Evolutionary conservation across 192 early-diverging fungal species (phyloP).

Genomic region (Coemansia sp.): DNA sequence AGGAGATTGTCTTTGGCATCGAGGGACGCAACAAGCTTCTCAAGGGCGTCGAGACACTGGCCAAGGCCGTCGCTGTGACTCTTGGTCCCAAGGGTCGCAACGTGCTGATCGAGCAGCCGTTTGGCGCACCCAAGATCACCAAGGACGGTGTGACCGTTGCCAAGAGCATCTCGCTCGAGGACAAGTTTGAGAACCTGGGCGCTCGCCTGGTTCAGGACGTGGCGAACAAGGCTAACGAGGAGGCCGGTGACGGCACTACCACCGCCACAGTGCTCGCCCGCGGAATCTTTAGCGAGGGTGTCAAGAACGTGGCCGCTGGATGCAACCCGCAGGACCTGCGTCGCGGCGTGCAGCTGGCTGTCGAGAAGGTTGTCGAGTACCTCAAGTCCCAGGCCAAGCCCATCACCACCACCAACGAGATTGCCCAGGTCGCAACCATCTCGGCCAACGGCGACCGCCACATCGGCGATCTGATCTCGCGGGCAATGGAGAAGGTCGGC

Average conservation of each 20-base stretch:
- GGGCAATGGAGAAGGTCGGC: slow-evolving; percentile 99
- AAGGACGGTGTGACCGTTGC: slow-evolving; percentile 99
- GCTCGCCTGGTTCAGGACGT: slow-evolving; percentile 98
- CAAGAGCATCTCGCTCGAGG: slow-evolving; percentile 93
- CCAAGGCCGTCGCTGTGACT: slow-evolving; percentile 98
- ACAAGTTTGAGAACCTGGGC: slow-evolving; percentile 99
- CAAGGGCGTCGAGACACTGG: slow-evolving; percentile 93
- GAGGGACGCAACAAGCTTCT: slow-evolving; percentile 91
- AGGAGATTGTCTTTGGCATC: slow-evolving; percentile 96
- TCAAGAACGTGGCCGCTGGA: slow-evolving; percentile 98
- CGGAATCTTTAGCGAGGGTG: slow-evolving; percentile 98
- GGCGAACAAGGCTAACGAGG: slow-evolving; percentile 99
- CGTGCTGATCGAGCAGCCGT: slow-evolving; percentile 97
- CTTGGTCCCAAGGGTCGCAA: slow-evolving; percentile 99
- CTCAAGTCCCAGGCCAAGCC: slow-evolving; percentile 87
- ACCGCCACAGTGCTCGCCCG: slow-evolving; percentile 98
- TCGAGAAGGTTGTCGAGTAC: slow-evolving; percentile 90
- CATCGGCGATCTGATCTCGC: slow-evolving; percentile 94
- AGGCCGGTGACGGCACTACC: slow-evolving; percentile 99
- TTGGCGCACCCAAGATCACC: slow-evolving; percentile 98
- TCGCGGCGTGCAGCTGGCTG: slow-evolving; percentile 90
- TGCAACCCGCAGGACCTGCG: slow-evolving; percentile 99
- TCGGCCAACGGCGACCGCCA: slow-evolving; percentile 99
- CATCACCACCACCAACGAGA: slow-evolving; percentile 93
- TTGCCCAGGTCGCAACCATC: slow-evolving; percentile 99